Conservation (phyloP, 495 filamentous ascomycete species). For the Penicillium paradoxum region DNA sequence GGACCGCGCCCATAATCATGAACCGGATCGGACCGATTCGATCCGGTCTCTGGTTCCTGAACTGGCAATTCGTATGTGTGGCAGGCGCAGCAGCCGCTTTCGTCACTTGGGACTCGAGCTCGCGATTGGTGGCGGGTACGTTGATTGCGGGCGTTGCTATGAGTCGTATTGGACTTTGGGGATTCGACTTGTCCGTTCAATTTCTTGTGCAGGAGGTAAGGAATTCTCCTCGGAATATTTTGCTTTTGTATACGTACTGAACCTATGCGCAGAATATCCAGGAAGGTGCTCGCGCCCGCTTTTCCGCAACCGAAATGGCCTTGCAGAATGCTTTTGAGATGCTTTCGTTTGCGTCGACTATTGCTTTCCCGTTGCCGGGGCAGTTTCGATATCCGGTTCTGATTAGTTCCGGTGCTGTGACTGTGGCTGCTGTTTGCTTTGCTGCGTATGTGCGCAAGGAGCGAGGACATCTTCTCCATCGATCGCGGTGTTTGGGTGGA, state of each 20-base stretch:
- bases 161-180: conserved; percentile 62
- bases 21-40: conserved; percentile 41
- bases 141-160: conserved; percentile 52
- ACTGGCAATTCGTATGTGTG: conserved; percentile 55
- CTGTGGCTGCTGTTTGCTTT: conserved; percentile 44
- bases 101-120: too few species aligned
- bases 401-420: conserved; percentile 45
- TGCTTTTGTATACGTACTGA: too few species aligned
- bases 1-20: conserved; percentile 45
- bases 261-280: conserved; percentile 36
- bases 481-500: background rate
- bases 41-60: conserved; percentile 52
- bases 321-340: conserved; percentile 65
- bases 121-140: conserved; percentile 35
- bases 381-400: conserved; percentile 58
- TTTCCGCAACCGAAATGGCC: conserved; percentile 58
- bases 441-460: conserved; percentile 51
- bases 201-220: conserved; percentile 60
- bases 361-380: conserved; percentile 51
- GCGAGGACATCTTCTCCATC: conserved; percentile 51
- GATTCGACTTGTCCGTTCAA: conserved; percentile 63
- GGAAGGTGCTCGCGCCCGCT: conserved; percentile 45
- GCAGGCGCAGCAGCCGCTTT: conserved; percentile 36
- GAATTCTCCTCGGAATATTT: too few species aligned
- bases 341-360: conserved; percentile 55